Conservation (phyloP, 495 filamentous ascomycete species). For the Entonaema liquescens region DNA sequence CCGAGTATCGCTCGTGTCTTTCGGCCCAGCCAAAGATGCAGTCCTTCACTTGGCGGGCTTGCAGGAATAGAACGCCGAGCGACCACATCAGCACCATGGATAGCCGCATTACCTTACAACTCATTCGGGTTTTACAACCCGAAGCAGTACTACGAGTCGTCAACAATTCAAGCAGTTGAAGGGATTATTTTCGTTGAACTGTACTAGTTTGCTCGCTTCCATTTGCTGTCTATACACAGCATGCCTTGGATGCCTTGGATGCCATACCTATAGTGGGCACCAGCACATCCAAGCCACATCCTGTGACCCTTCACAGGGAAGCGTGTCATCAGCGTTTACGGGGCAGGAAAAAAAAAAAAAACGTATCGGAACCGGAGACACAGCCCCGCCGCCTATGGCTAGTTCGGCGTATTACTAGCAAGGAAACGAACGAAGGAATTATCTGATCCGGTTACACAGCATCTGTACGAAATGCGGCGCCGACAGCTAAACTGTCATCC, state of each 20-base stretch:
- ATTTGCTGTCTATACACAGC: constrained; percentile 17
- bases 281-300: constrained; percentile 20
- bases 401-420: constrained; percentile 18
- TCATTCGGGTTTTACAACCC: constrained; percentile 42
- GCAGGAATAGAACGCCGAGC: constrained; percentile 27
- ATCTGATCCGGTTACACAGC: constrained; percentile 38
- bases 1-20: constrained; percentile 5
- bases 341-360: constrained; percentile 9
- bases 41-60: constrained; percentile 9
- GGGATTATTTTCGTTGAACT: constrained; percentile 31
- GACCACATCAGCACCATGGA: constrained; percentile 24
- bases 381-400: constrained; percentile 8
- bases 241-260: constrained; percentile 2
- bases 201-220: constrained; percentile 8
- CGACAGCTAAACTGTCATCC: constrained; percentile 20
- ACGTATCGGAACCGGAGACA: constrained; percentile 26
- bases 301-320: constrained; percentile 22
- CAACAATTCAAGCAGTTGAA: constrained; percentile 7
- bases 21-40: constrained; percentile 5
- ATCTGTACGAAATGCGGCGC: constrained; percentile 35
- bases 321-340: constrained; percentile 20
- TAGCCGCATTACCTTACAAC: constrained; percentile 20
- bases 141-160: constrained; percentile 17
- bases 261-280: constrained; percentile 1
- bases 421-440: constrained; percentile 23